Percentiles rank a stretch among this genome's conserved stretches.
Evolutionary conservation across 2,329 filamentous ascomycete species (phyloP).

Genomic region (Karstenula rhodostoma): DNA sequence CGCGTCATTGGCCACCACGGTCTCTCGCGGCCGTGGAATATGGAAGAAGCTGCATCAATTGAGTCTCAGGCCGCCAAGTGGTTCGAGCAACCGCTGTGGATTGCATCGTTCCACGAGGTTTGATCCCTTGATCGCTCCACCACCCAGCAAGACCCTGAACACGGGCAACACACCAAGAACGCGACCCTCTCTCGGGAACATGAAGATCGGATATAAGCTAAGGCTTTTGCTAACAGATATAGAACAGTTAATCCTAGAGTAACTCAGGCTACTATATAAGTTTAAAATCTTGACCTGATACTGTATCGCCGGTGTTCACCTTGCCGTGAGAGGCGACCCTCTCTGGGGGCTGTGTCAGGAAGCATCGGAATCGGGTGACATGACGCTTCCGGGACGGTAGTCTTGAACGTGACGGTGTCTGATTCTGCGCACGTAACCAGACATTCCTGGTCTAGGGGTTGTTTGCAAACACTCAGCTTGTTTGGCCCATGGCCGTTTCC

Average conservation of each 20-base stretch:
- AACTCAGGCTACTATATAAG: too few species aligned
- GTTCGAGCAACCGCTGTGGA: constrained; percentile 8
- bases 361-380: not conserved
- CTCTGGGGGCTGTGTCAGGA: not conserved
- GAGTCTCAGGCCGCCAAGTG: constrained; percentile 14
- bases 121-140: not conserved
- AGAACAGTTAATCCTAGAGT: too few species aligned
- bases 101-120: not conserved
- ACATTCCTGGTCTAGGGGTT: not conserved
- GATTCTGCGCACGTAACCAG: not conserved
- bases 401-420: not conserved
- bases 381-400: not conserved
- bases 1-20: constrained; percentile 21
- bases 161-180: not conserved
- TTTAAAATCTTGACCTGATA: too few species aligned
- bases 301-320: too few species aligned
- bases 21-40: constrained; percentile 19
- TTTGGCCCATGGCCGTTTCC: not conserved
- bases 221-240: too few species aligned
- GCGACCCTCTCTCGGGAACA: not conserved
- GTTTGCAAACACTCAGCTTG: not conserved
- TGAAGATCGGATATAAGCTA: not conserved
- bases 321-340: too few species aligned
- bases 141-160: constrained; percentile 1
- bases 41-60: constrained; percentile 10